Conservation (phyloP, 345 rosid species). For the Garcia nutans region DNA sequence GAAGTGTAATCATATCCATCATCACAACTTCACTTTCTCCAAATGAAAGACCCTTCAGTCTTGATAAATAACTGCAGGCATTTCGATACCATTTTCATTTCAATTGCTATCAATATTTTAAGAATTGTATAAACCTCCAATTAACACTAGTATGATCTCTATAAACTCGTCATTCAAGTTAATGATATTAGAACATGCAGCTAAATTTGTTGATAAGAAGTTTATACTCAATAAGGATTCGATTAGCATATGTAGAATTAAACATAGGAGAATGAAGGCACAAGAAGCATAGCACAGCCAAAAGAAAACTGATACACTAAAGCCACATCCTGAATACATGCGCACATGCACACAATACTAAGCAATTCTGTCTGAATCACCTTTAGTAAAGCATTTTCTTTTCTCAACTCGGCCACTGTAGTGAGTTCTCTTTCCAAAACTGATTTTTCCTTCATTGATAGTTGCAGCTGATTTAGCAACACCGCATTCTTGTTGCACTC, state of each 20-base stretch:
- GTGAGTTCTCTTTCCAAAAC: conserved; percentile 66
- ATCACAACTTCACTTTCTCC: neutral
- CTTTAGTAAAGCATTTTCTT: conserved; percentile 69
- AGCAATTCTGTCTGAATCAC: conserved; percentile 37
- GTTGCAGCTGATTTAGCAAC: conserved; percentile 76
- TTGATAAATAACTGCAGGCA: neutral
- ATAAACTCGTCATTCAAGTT: neutral
- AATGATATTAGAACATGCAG: neutral
- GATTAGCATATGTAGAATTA: neutral
- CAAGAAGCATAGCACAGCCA: neutral
- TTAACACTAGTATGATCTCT: neutral
- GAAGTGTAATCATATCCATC: neutral
- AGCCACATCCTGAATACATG: neutral
- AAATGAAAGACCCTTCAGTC: neutral
- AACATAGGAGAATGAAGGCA: neutral
- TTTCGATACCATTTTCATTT: neutral
- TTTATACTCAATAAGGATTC: neutral
- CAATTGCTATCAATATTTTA: neutral
- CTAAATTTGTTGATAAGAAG: no score
- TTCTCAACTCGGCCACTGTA: conserved; percentile 61
- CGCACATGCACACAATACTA: no score
- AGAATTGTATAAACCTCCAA: neutral
- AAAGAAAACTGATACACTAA: neutral
- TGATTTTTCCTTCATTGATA: conserved; percentile 69
- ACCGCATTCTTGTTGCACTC: conserved; percentile 86